Percentiles rank a stretch among this genome's conserved stretches.
phyloP scores from a whole-genome alignment of 441 rosid species.

The Geranium incanum region DNA sequence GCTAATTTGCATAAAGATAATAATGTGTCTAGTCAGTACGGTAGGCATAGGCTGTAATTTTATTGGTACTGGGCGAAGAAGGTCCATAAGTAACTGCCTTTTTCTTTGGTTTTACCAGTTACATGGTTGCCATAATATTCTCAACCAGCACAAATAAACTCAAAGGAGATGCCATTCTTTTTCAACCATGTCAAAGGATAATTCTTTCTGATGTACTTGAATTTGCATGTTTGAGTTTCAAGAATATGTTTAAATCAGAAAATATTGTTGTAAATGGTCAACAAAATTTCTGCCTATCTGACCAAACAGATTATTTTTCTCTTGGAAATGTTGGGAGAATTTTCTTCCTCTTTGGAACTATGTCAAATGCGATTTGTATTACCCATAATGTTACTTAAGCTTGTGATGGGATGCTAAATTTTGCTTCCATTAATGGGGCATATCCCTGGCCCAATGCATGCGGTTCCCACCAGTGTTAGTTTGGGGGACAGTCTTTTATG shows the following conservation, averaged over 20 bases:
- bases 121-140: background rate
- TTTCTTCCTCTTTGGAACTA: no score
- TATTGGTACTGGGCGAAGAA: background rate
- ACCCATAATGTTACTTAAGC: no score
- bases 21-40: no score
- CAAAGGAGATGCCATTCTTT: background rate
- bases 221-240: background rate
- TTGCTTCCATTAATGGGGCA: no score
- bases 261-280: background rate
- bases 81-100: background rate
- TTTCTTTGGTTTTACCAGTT: background rate
- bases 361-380: no score
- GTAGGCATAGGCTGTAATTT: background rate
- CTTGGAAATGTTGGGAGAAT: no score
- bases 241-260: background rate
- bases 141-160: background rate
- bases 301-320: no score
- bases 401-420: no score
- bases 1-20: no score
- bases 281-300: background rate
- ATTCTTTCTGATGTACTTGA: background rate
- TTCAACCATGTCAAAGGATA: background rate
- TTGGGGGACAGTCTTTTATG: no score
- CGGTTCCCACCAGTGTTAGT: no score
- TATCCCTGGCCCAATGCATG: no score